Percentiles rank a stretch among this genome's conserved stretches.
Evolutionary conservation across 2,329 filamentous ascomycete species (phyloP).

Genomic region (Arthrocladium fulminans): DNA sequence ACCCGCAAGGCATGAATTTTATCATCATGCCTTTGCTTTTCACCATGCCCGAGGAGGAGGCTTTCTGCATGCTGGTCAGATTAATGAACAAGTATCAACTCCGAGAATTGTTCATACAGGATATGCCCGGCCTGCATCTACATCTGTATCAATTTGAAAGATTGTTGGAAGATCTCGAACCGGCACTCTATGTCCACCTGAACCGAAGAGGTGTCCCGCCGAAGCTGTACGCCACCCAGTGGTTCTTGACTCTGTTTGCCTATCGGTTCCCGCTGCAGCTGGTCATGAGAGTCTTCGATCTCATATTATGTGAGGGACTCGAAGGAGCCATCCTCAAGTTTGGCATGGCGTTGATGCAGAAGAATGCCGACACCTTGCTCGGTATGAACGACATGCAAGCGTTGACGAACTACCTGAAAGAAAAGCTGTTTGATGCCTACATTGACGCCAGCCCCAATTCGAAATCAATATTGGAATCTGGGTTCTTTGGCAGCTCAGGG

Average conservation of each 20-base stretch:
- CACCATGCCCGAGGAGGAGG: slow-evolving; percentile 98
- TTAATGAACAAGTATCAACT: slow-evolving; percentile 96
- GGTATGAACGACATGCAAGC: slow-evolving; percentile 84
- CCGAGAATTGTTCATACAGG: slow-evolving; percentile 83
- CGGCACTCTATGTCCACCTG: slow-evolving; percentile 88
- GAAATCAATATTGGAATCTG: slow-evolving; percentile 88
- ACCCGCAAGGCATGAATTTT: slow-evolving; percentile 98
- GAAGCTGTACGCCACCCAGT: slow-evolving; percentile 93
- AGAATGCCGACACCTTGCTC: slow-evolving; percentile 71
- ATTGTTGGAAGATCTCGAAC: slow-evolving; percentile 84
- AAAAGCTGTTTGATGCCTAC: slow-evolving; percentile 91
- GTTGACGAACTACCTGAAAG: slow-evolving; percentile 82
- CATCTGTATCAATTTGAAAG: slow-evolving; percentile 93
- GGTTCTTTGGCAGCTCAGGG: slow-evolving; percentile 90
- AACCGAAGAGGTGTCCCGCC: slow-evolving; percentile 78
- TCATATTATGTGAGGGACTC: slow-evolving; percentile 87
- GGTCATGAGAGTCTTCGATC: slow-evolving; percentile 90
- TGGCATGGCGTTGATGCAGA: slow-evolving; percentile 90
- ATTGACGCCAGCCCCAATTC: slow-evolving; percentile 89
- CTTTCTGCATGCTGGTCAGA: slow-evolving; percentile 84
- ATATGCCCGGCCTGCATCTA: slow-evolving; percentile 93
- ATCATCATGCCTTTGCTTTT: slow-evolving; percentile 93
- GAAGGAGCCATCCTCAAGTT: slow-evolving; percentile 85
- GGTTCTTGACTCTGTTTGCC: slow-evolving; percentile 97
- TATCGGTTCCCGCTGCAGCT: slow-evolving; percentile 95